Base-by-base conservation (phyloP, 805 yeast species). In the Yamadazyma paraphyllophila region DNA sequence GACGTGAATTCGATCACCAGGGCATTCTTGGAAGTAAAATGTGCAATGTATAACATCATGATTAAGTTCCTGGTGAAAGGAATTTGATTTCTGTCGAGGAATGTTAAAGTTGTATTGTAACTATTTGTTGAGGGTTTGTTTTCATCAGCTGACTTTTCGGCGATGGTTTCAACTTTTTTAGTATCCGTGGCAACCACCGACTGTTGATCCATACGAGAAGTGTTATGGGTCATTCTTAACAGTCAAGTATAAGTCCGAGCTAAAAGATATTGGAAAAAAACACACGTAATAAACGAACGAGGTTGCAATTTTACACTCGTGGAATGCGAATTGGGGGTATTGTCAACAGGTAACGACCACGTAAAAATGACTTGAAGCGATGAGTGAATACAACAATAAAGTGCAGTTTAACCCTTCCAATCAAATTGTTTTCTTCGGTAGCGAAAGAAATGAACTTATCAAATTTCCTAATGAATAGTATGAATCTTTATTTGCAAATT, bases 1-100 rank as follows among this genome's bases (percentile, higher is more conserved):
- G 61, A 50, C 16, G 74, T 63, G 47, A 58, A 53, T 10, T 55
- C 59, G 43, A 56, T 60, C 15, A 36, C 32, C 9, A 31, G 30
- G 8, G 43, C 27, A 6, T 24, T 41, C 12, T 66, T 57, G 26
- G 48, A 37, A 8, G 56, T 51, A 30, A 57, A 50, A 47, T 67
- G 67, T 12, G 57, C 39, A n/a, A 54, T 48, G 47, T 62, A 61
- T 41, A 71, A 50, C 7, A 47, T 47, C 3, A 56, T 38, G 40
- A 71, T 48, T n/a, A 69, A 44, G 30, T 56, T 47, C 26, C 71
- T 50, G 13, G 72, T 61, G 24, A 66, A 53, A 27, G 58, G 56
- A 20, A 70, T 58, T 51, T 70, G 76, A 49, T 68, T 70, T 39
- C 65, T 47, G 46, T 71, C 74, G 40, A 71, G 48, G 6, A 39